phyloP scores from a whole-genome alignment of 2,329 filamentous ascomycete species.

The Xylaria sp. region DNA sequence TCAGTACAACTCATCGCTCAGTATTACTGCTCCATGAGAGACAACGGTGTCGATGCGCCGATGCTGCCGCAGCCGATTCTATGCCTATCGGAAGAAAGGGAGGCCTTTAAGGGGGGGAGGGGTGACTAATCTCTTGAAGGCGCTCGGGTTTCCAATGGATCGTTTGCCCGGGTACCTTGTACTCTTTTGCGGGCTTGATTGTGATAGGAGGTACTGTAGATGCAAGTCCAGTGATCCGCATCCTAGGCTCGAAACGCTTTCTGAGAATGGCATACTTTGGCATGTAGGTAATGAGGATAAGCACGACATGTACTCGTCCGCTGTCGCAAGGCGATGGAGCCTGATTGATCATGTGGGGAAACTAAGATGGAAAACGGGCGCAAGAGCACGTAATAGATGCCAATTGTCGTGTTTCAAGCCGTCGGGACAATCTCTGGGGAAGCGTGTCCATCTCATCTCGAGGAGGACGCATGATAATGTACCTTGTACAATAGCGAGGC shows the following conservation, averaged over 20 bases:
- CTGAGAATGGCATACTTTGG: conserved; percentile 1
- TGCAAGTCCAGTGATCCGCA: neutral
- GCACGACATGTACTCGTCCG: conserved; percentile 19
- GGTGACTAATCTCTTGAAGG: conserved; percentile 1
- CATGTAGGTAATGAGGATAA: conserved; percentile 15
- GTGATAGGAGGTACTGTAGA: too few relatives aligned
- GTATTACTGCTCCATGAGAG: neutral
- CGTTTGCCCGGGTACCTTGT: too few relatives aligned
- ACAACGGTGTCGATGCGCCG: conserved; percentile 1
- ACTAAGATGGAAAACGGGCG: conserved; percentile 15
- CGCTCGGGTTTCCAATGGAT: too few relatives aligned
- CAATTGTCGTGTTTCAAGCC: conserved; percentile 18
- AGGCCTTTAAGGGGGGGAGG: too few relatives aligned
- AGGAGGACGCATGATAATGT: neutral
- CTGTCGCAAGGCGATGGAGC: conserved; percentile 19
- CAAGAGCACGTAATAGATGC: conserved; percentile 23
- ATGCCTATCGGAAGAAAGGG: neutral
- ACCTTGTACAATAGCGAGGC: neutral
- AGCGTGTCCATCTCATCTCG: conserved; percentile 8
- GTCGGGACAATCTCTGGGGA: conserved; percentile 22
- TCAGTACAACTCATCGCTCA: neutral
- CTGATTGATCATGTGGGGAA: conserved; percentile 18
- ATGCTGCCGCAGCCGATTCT: conserved; percentile 2
- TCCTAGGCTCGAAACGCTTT: neutral
- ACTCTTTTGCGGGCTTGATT: too few relatives aligned